These are phyloP conservation scores for Myriosclerotinia duriaeana DNA, from an alignment of 2,329 filamentous ascomycete genomes.

Conservation along the genomic window DNA sequence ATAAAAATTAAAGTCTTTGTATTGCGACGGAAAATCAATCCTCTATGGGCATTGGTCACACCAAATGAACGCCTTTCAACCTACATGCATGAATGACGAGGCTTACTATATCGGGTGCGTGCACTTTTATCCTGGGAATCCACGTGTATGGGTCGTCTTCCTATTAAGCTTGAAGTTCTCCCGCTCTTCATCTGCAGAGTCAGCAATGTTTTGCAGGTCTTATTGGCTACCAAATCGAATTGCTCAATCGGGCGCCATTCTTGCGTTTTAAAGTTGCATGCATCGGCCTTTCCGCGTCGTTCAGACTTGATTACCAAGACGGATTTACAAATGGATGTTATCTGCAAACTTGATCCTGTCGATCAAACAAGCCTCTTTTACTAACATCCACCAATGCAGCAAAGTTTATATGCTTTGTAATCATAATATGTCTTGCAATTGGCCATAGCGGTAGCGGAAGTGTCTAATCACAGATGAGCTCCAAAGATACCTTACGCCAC, in stretches of 20 bases:
- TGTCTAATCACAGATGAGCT: neutral
- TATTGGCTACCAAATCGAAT: constrained; percentile 17
- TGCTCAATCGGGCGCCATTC: constrained; percentile 1
- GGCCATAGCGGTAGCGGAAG: neutral
- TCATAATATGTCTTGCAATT: neutral
- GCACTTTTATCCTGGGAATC: neutral
- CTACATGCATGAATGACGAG: constrained; percentile 8
- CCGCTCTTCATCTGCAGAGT: constrained; percentile 15
- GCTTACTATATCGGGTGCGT: constrained; percentile 15
- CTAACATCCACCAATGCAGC: neutral
- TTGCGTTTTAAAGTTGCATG: constrained; percentile 14
- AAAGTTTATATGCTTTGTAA: neutral
- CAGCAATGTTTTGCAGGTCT: neutral
- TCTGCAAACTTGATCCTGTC: neutral
- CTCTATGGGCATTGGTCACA: neutral
- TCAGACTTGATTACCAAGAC: constrained; percentile 11
- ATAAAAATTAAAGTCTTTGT: neutral
- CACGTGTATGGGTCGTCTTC: constrained; percentile 9
- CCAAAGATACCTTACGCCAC: neutral
- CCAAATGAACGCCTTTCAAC: constrained; percentile 2
- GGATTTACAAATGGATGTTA: constrained; percentile 5
- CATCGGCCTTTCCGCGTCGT: constrained; percentile 21
- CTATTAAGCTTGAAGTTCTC: constrained; percentile 3
- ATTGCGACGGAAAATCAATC: neutral
- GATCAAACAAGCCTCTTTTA: neutral